phyloP scores from a whole-genome alignment of 768 basidiomycete genomes.

The Pluteus cervinus region DNA sequence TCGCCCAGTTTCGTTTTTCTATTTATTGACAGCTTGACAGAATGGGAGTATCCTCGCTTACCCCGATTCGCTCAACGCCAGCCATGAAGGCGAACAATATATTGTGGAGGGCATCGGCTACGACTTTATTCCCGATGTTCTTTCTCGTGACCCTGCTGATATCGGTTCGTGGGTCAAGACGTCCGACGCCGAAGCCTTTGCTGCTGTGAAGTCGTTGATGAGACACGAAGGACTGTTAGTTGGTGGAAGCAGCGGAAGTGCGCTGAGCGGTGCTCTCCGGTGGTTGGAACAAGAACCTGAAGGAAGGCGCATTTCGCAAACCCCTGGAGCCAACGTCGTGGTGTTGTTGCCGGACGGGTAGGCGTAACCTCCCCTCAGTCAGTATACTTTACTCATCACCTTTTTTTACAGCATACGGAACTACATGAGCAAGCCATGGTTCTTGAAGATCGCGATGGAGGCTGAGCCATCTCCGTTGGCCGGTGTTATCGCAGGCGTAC shows the following conservation, averaged over 20 bases:
- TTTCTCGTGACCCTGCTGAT: constrained; percentile 53
- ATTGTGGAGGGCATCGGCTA: constrained; percentile 96
- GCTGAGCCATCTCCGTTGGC: constrained; percentile 50
- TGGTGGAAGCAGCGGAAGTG: constrained; percentile 90
- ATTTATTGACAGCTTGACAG: constrained; percentile 29
- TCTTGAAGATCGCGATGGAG: constrained; percentile 61
- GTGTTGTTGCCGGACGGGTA: constrained; percentile 88
- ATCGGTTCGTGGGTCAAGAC: constrained; percentile 87
- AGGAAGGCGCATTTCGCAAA: constrained; percentile 57
- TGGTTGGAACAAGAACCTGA: constrained; percentile 74
- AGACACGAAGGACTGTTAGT: constrained; percentile 83
- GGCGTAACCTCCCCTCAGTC: constrained; percentile 20
- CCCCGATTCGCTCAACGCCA: constrained; percentile 58
- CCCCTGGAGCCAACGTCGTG: constrained; percentile 80
- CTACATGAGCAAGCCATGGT: constrained; percentile 95
- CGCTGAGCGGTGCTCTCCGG: constrained; percentile 66
- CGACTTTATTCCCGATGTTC: constrained; percentile 86
- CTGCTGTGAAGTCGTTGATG: constrained; percentile 70
- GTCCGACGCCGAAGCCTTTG: constrained; percentile 74
- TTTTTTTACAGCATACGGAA: constrained; percentile 64
- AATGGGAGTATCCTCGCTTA: constrained; percentile 83
- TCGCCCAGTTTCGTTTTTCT: background rate
- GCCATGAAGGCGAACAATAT: constrained; percentile 49
- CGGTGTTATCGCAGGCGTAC: too few species aligned
- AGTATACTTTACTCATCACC: constrained; percentile 4